phyloP scores from a whole-genome alignment of 495 filamentous ascomycete species.

The Aspergillus sparsus region DNA sequence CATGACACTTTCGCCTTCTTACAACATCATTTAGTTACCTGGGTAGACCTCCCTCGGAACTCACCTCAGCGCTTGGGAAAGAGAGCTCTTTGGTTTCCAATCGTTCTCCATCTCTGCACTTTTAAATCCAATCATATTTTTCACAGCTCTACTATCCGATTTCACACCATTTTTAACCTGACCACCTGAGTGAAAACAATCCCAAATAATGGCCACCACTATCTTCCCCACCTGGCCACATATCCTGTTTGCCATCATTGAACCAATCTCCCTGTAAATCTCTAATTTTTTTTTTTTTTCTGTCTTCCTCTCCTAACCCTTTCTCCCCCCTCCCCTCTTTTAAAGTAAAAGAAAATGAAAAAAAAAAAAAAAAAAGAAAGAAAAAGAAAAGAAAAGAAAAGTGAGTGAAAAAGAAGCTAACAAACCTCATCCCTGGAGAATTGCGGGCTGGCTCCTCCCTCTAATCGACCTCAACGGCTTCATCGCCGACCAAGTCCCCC shows the following conservation, averaged over 20 bases:
- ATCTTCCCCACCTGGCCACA: conserved; percentile 47
- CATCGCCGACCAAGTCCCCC: conserved; percentile 59
- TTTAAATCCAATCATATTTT: background rate
- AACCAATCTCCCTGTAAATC: conserved; percentile 66
- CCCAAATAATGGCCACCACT: conserved; percentile 34
- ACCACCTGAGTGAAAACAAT: background rate
- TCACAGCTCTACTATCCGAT: background rate
- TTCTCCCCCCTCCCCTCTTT: background rate
- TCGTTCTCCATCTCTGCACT: too few relatives aligned
- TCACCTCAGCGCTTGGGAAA: too few relatives aligned
- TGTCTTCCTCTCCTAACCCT: conserved; percentile 8
- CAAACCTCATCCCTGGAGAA: conserved; percentile 31
- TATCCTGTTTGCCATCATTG: conserved; percentile 54
- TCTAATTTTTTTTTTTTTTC: conserved; percentile 9
- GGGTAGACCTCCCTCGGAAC: too few relatives aligned
- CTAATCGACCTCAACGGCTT: conserved; percentile 59
- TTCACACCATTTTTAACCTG: background rate
- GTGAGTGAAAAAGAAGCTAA: conserved; percentile 7
- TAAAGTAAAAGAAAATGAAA: background rate
- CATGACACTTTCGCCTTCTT: too few relatives aligned
- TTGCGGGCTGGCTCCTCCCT: conserved; percentile 58
- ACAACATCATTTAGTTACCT: too few relatives aligned
- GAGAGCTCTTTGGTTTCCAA: too few relatives aligned
- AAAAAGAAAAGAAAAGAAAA: conserved; percentile 9
- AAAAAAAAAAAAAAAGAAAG: conserved; percentile 1